Evolutionary conservation across 768 basidiomycete genomes (phyloP), one percentile per base, ranked within the genome.

Genomic region (Gelatoporia subvermispora): DNA sequence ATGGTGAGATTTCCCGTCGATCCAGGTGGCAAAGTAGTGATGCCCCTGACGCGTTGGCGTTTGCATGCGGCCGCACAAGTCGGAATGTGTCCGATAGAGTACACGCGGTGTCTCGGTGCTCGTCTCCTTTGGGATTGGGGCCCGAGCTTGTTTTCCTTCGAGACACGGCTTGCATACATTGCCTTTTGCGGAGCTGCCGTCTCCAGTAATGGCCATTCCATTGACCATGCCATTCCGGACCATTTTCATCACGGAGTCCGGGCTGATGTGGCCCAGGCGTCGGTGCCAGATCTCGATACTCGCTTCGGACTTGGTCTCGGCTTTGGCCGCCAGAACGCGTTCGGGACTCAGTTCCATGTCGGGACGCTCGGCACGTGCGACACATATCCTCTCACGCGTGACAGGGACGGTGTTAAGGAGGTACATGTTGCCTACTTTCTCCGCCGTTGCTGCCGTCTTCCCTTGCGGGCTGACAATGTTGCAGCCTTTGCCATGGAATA

Each of bases 41-140:
- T 49, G 48, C 1, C 61, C 55, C 0, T 21, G 20, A 21, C 35
- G 25, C 0, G 54, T 53, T 1, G 41, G 31, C 0, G 45, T 58
- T 11, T 55, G 43, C 44, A 60, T 49, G 2, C 54, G 58, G 3
- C 63, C 53, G 35, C 57, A 62, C 0, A 65, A 20, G 24, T 64
- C 60, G 0, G 50, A 54, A 43, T 54, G 59, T 3, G 57, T 16
- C 16, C 37, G 28, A n/a, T 53, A 15, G 23, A 44, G 47, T 0
- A 62, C 57, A 0, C 40, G 37, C 48, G 34, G 42, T 8, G 0
- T 17, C 5, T 31, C 38, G 18, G 24, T 40, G 20, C 21, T 36
- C 13, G 52, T 55, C 21, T 47, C 3, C 3, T 51, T n/a, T 18
- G 50, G 45, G 51, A 49, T 5, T 34, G 44, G 17, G 34, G 22